Evolutionary conservation across 371 early-diverging fungal species (phyloP).

Genomic region (Rhizomucor pusillus): DNA sequence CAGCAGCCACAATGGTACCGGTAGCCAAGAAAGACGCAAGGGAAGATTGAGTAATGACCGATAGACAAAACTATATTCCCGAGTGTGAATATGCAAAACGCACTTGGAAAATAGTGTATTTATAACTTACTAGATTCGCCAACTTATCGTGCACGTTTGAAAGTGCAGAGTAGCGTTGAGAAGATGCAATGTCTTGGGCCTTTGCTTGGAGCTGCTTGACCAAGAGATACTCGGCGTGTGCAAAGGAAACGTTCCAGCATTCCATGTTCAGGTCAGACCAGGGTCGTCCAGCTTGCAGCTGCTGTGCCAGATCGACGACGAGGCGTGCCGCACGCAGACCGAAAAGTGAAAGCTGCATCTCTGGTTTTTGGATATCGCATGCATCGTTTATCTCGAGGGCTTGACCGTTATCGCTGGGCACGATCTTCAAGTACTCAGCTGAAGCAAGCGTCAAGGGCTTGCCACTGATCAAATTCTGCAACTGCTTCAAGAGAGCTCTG

Average conservation of each 20-base stretch:
- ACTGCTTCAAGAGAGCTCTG: constrained; percentile 63
- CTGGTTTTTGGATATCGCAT: constrained; percentile 33
- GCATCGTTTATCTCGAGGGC: constrained; percentile 21
- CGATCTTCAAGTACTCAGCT: constrained; percentile 36
- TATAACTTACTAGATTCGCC: constrained; percentile 35
- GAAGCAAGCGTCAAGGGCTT: constrained; percentile 18
- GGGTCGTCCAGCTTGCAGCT: constrained; percentile 25
- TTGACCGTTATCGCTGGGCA: constrained; percentile 22
- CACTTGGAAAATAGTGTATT: background rate
- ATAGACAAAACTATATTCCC: constrained; percentile 38
- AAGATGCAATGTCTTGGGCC: constrained; percentile 3
- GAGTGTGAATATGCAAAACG: too few species aligned
- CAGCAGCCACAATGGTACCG: constrained; percentile 26
- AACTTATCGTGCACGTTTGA: constrained; percentile 19
- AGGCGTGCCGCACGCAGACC: constrained; percentile 60
- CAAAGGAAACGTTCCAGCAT: constrained; percentile 48
- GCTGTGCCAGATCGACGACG: constrained; percentile 44
- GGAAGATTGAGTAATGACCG: constrained; percentile 20
- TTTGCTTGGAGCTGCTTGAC: constrained; percentile 18
- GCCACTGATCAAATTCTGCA: constrained; percentile 26
- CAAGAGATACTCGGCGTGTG: constrained; percentile 43
- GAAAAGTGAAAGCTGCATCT: constrained; percentile 55
- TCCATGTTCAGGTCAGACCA: constrained; percentile 61
- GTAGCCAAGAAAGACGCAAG: constrained; percentile 39
- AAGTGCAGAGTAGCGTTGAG: constrained; percentile 17